phyloP scores from a whole-genome alignment of 345 rosid genomes.

The Melaleuca alternifolia region DNA sequence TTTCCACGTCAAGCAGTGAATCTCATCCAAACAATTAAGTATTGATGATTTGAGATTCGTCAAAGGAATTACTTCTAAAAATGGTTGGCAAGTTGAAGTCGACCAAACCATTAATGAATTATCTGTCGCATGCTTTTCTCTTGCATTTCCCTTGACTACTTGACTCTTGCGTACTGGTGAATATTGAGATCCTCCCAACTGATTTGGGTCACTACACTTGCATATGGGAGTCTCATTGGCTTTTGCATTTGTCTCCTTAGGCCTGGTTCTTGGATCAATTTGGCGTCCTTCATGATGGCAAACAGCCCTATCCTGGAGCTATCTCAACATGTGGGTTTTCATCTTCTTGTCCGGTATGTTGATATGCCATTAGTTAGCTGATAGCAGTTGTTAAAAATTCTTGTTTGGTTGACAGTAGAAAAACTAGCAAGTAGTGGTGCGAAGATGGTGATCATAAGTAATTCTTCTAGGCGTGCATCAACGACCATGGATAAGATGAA shows the following conservation, averaged over 20 bases:
- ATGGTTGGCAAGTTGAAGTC: neutral
- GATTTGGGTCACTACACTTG: neutral
- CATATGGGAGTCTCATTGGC: neutral
- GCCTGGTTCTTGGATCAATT: constrained; percentile 96
- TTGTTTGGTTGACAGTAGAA: constrained; percentile 41
- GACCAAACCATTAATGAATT: neutral
- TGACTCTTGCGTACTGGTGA: neutral
- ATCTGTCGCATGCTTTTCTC: neutral
- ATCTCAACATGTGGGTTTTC: constrained; percentile 64
- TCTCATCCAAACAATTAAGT: neutral
- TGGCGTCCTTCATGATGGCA: constrained; percentile 96
- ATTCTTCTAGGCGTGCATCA: constrained; percentile 89
- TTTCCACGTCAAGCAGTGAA: neutral
- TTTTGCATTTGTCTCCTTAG: constrained; percentile 15
- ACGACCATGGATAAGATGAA: constrained; percentile 64
- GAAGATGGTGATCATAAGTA: constrained; percentile 77
- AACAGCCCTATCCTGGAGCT: constrained; percentile 85
- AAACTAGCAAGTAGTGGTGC: constrained; percentile 66
- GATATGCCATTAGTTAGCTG: neutral
- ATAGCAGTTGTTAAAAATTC: neutral
- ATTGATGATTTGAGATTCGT: neutral
- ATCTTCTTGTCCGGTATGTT: constrained; percentile 5
- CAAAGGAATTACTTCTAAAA: neutral
- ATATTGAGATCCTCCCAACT: neutral
- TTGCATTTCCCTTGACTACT: neutral